Evolutionary conservation across 169 alveolate species (phyloP).

Genomic region (Perkinsus marinus): DNA sequence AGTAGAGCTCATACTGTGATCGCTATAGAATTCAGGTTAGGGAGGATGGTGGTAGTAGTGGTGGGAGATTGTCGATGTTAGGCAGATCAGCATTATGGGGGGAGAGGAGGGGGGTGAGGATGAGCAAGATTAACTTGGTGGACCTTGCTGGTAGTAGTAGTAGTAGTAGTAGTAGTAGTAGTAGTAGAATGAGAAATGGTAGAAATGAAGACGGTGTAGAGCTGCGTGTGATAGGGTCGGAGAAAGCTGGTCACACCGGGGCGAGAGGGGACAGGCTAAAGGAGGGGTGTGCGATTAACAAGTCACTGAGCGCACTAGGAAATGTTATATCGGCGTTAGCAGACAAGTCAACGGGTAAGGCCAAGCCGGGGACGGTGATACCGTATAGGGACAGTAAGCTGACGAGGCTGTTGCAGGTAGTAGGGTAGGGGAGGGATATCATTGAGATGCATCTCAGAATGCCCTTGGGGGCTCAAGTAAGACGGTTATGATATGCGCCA

Average conservation of each 20-base stretch:
- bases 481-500: conserved; percentile 73
- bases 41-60: neutral
- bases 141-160: conserved; percentile 74
- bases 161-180: too few relatives aligned
- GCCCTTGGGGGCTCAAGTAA: conserved; percentile 78
- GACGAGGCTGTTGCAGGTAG: conserved; percentile 61
- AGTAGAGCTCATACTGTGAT: conserved; percentile 80
- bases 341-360: conserved; percentile 64
- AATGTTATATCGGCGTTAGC: conserved; percentile 68
- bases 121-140: conserved; percentile 52
- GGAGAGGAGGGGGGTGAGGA: neutral
- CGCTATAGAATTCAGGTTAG: conserved; percentile 58
- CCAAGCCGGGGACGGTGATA: conserved; percentile 49
- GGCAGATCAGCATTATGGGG: neutral
- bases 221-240: neutral
- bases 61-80: neutral
- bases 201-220: neutral
- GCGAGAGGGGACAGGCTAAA: conserved; percentile 74
- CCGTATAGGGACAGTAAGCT: conserved; percentile 78
- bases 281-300: conserved; percentile 80
- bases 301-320: conserved; percentile 63
- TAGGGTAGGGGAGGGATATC: neutral
- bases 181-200: too few relatives aligned
- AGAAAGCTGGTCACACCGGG: conserved; percentile 63
- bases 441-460: conserved; percentile 16